Base-by-base conservation (phyloP, 352 stramenopile genomes). In the Globisporangium sylvaticum region DNA sequence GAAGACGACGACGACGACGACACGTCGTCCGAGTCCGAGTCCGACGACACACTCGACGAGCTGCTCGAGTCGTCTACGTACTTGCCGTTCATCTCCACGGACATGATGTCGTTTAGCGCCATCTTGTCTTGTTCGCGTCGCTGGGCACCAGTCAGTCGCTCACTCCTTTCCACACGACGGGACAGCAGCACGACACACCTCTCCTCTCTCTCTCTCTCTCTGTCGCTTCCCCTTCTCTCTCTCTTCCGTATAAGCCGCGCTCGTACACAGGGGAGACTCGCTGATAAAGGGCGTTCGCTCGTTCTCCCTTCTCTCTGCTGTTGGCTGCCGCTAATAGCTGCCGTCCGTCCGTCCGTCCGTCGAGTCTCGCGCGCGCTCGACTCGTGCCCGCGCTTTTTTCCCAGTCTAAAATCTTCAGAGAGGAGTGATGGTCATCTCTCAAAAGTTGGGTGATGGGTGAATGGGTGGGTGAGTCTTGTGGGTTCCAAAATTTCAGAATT, bases 31-130 rank as follows among this genome's bases (percentile, higher is more conserved):
- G 80, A 71, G 58, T 78, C 70, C 46, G 74, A 90, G 65, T 91
- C 83, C n/a, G 84, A 93, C 31, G 83, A 91, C 50, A 84, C 70
- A 64, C 83, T 90, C 15, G 83, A 91, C 12, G 84, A 93, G 60
- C 84, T 93, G 69, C 84, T 93, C 2, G 83, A 91, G 69, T 86
- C 80, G 62, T 77, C 69, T 67, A 89, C 78, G 68, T 91, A 91
- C 68, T 93, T 91, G 61, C 76, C 77, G 67, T 80, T 83, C 71
- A 83, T 83, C 62, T 83, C 83, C 72, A 90, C 79, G 55, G 82
- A 79, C 79, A 92, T 89, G 59, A 92, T 80, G 71, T 92, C 84
- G 4, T 68, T 76, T 24, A 91, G 74, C 78, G 84, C 79, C 84
- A 93, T 93, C 24, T 42, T n/a, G 32, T 4, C 24, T 60, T n/a